Base-by-base conservation (phyloP, 2,329 filamentous ascomycete genomes). In the Colletotrichum destructivum region DNA sequence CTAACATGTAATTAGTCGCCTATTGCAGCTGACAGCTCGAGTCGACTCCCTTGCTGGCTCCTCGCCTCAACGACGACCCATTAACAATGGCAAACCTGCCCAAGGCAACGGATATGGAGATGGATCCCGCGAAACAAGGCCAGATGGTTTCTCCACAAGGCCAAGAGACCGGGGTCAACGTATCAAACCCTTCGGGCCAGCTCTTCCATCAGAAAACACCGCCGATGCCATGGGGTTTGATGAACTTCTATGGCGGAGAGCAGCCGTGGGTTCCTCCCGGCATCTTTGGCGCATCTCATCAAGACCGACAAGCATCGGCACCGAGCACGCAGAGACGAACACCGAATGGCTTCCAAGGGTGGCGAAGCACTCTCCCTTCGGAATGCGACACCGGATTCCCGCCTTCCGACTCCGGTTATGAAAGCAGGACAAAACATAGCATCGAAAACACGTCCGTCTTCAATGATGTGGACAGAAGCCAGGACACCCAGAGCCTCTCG, bases 401-500 rank as follows among this genome's bases (percentile, higher is more conserved):
- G 18, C 78, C 79, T 18, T 82, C 81, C 2, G 86, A 88, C 74
- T 88, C 86, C 13, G 85, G 84, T 26, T 88, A 88, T 73, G 84
- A 80, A 11, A 83, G 84, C 62, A 81, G 81, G 66, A 73, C 82
- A 6, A 82, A 82, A 31, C 83, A 78, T 35, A 87, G 86, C 73
- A 79, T 84, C 62, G 81, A 81, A 9, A 85, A 83, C 52, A 79
- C 78, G 18, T 88, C 87, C 1, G 76, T 83, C 49, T 84, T 82
- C 72, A 85, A 82, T 2, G 85, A 87, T 18, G 66, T 77, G 44
- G 85, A 87, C 31, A 76, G 78, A 13, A 81, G 75, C 60, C 74
- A 75, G 5, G 85, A 87, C 38, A 80, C 81, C 13, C 82, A 82
- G 62, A 82, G 80, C 63, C 74, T 85, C 13, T 76, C 81, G 3